Evolutionary conservation across 495 filamentous ascomycete species (phyloP), one percentile per base, ranked within the genome.

Genomic region (Tetracladium marchalianum): DNA sequence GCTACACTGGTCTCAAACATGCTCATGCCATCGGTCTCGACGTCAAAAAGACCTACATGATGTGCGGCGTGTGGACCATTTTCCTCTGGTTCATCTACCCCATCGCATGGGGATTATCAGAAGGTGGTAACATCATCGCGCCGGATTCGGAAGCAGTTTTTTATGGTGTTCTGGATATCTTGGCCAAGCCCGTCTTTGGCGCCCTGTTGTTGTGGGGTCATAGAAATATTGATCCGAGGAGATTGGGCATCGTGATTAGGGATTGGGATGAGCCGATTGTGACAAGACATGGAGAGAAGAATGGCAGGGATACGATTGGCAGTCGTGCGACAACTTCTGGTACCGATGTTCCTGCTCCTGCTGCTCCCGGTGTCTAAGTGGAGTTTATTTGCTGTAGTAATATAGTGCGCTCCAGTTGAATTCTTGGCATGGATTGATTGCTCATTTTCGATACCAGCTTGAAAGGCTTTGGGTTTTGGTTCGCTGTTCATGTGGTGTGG

Each of bases 121-220:
- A 87, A 49, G 82, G 81, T 27, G 79, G 80, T 4, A 85, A 86
- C 56, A 60, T 72, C 45, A 81, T 85, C 46, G 56, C 73, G 1
- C 72, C 79, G 0, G 80, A 82, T 46, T 73, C 69, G 2, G 78
- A 78, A 50, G 69, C 72, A 11, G 62, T 84, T 46, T 87, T 87
- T 61, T 86, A 84, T 51, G 80, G 81, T n/a, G 65, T 85, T n/a
- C 60, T 87, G 11, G 83, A 87, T 52, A 52, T 85, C 6, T 44
- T 83, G 11, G 60, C 77, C 5, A 75, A 81, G 44, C 80, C 76
- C 1, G 56, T 78, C 0, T 73, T 82, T 41, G 66, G 64, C 81
- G 15, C 80, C 22, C 31, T 64, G 1, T 59, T 78, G 42, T 57
- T 73, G 41, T 69, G 63, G 64, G 75, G 73, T 17, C 76, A 77